phyloP scores from a whole-genome alignment of 768 basidiomycete species.

The Mycena vulgaris region DNA sequence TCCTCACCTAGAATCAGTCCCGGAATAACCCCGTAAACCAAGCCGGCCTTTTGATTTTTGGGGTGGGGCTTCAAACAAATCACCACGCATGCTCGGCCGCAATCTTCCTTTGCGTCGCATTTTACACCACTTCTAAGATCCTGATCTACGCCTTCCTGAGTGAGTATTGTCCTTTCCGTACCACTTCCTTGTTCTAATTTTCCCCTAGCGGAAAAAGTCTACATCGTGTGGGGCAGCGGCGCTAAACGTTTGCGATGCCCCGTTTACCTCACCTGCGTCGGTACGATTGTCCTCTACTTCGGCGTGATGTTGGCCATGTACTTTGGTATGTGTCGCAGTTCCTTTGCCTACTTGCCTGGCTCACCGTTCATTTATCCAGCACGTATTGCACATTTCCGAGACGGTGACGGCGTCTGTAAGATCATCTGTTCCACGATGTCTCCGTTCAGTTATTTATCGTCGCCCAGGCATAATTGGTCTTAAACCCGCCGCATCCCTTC shows the following conservation, averaged over 20 bases:
- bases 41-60: slow-evolving; percentile 62
- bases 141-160: slow-evolving; percentile 64
- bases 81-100: slow-evolving; percentile 56
- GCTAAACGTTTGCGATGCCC: slow-evolving; percentile 53
- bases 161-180: slow-evolving; percentile 39
- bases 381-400: slow-evolving; percentile 53
- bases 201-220: slow-evolving; percentile 58
- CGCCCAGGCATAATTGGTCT: slow-evolving; percentile 60
- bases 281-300: slow-evolving; percentile 54
- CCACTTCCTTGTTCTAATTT: background rate
- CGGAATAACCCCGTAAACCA: background rate
- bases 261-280: slow-evolving; percentile 58
- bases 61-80: slow-evolving; percentile 58
- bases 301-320: slow-evolving; percentile 58
- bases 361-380: slow-evolving; percentile 43
- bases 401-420: slow-evolving; percentile 53
- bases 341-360: background rate
- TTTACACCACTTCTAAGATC: slow-evolving; percentile 60
- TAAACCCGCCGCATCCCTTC: slow-evolving; percentile 57
- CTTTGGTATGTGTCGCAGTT: slow-evolving; percentile 47
- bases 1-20: background rate
- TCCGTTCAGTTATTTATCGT: background rate
- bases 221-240: slow-evolving; percentile 59
- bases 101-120: slow-evolving; percentile 60
- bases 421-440: background rate